These are phyloP conservation scores for Eutypa lata DNA, from an alignment of 2,329 filamentous ascomycete genomes.

Conservation along the genomic window DNA sequence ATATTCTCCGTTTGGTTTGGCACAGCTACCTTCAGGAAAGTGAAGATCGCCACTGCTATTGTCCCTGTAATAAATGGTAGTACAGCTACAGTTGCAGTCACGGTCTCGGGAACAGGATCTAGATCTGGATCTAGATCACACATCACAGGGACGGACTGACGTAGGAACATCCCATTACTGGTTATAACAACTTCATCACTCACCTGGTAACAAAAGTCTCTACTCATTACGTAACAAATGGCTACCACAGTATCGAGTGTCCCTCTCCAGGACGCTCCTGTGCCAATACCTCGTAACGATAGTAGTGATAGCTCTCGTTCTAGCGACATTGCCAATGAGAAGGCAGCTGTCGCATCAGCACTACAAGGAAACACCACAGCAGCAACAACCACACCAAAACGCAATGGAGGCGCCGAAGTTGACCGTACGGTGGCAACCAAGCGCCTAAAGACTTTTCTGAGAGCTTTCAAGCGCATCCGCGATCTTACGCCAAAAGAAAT, in stretches of 20 bases:
- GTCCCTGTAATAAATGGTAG: too few species aligned
- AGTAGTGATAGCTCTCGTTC: conserved; percentile 32
- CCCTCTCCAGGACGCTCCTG: not conserved
- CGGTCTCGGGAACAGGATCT: too few species aligned
- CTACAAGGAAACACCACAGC: not conserved
- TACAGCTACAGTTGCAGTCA: too few species aligned
- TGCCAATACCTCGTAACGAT: conserved; percentile 14
- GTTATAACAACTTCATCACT: too few species aligned
- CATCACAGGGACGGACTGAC: too few species aligned
- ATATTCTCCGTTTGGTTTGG: not conserved
- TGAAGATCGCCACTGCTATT: too few species aligned
- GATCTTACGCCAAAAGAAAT: conserved; percentile 48
- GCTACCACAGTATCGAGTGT: not conserved
- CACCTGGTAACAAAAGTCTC: too few species aligned
- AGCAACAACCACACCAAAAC: conserved; percentile 6
- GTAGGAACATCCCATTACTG: too few species aligned
- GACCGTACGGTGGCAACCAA: conserved; percentile 45
- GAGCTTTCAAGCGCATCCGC: conserved; percentile 47
- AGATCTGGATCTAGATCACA: too few species aligned
- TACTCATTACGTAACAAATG: not conserved
- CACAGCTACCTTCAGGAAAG: not conserved
- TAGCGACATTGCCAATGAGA: conserved; percentile 31
- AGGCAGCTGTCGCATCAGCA: conserved; percentile 14
- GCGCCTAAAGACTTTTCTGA: conserved; percentile 47
- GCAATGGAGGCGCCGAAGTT: conserved; percentile 21